Conservation (phyloP, 2,329 filamentous ascomycete genomes). For the Rhytidhysteron rufulum region DNA sequence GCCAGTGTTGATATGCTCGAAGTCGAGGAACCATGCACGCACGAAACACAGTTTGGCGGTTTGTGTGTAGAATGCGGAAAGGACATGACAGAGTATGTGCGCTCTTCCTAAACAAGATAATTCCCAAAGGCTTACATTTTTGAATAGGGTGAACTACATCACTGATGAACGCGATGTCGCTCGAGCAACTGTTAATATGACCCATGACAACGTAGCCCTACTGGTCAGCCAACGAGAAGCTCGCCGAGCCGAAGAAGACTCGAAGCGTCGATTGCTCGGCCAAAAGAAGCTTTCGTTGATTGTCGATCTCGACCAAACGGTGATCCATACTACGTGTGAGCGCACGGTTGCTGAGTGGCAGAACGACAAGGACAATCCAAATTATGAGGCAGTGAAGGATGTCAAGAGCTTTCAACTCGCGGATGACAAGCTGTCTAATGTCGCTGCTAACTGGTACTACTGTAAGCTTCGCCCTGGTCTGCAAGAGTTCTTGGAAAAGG, state of each 20-base stretch:
- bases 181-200: constrained; percentile 90
- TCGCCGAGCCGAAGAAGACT: constrained; percentile 74
- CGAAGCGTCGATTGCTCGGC: constrained; percentile 76
- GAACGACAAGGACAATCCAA: constrained; percentile 80
- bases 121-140: neutral
- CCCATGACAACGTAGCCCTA: constrained; percentile 83
- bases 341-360: constrained; percentile 97
- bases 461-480: constrained; percentile 94
- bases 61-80: constrained; percentile 90
- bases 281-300: constrained; percentile 86
- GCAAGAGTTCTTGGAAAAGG: constrained; percentile 70
- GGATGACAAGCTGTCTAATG: constrained; percentile 58
- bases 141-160: constrained; percentile 65
- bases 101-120: constrained; percentile 2
- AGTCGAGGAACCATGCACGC: constrained; percentile 85
- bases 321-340: constrained; percentile 97
- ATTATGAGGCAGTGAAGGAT: constrained; percentile 84
- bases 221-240: constrained; percentile 83
- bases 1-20: constrained; percentile 61
- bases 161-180: constrained; percentile 73
- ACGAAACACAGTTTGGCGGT: constrained; percentile 86
- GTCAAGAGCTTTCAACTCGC: constrained; percentile 83
- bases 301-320: constrained; percentile 95
- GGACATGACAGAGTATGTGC: constrained; percentile 78
- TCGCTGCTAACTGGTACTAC: constrained; percentile 70